A percentile compares a stretch with the other conserved stretches of the same genome.
phyloP scores from a whole-genome alignment of 208 protist species.

The Trypanosoma platydactyli region DNA sequence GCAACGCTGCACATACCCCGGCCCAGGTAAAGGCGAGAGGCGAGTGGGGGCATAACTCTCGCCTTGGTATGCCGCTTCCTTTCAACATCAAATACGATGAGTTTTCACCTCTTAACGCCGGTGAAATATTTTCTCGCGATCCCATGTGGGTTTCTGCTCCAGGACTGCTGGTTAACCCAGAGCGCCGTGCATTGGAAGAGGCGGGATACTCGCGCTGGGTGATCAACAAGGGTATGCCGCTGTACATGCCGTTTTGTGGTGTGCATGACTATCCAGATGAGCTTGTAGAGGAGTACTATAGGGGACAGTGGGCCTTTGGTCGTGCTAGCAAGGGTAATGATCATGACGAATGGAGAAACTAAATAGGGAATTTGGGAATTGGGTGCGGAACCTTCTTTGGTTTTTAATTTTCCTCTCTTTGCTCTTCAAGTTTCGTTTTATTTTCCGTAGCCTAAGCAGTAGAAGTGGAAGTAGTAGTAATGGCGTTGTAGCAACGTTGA shows the following conservation, averaged over 20 bases:
- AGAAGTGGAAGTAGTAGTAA: no score
- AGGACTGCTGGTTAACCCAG: conserved; percentile 75
- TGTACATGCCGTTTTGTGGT: conserved; percentile 88
- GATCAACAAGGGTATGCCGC: conserved; percentile 78
- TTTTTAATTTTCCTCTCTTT: conserved; percentile 27
- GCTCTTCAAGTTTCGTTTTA: no score
- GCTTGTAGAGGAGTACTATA: conserved; percentile 90
- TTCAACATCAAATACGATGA: conserved; percentile 89
- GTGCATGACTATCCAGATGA: conserved; percentile 89
- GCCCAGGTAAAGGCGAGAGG: conserved; percentile 86
- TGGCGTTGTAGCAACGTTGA: no score
- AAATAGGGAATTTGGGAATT: conserved; percentile 22
- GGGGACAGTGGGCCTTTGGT: conserved; percentile 86
- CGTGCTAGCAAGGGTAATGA: conserved; percentile 87
- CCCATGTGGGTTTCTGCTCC: conserved; percentile 81
- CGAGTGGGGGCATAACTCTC: conserved; percentile 87
- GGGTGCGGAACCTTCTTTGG: no score
- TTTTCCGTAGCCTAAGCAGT: no score
- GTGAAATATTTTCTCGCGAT: conserved; percentile 69
- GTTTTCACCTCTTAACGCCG: conserved; percentile 67
- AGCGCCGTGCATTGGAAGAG: conserved; percentile 74
- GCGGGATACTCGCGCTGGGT: conserved; percentile 86
- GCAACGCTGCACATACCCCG: conserved; percentile 79
- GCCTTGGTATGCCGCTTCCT: conserved; percentile 68
- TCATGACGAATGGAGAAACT: conserved; percentile 89